Base-by-base conservation (phyloP, 352 stramenopile genomes). In the Globisporangium spinosum region DNA sequence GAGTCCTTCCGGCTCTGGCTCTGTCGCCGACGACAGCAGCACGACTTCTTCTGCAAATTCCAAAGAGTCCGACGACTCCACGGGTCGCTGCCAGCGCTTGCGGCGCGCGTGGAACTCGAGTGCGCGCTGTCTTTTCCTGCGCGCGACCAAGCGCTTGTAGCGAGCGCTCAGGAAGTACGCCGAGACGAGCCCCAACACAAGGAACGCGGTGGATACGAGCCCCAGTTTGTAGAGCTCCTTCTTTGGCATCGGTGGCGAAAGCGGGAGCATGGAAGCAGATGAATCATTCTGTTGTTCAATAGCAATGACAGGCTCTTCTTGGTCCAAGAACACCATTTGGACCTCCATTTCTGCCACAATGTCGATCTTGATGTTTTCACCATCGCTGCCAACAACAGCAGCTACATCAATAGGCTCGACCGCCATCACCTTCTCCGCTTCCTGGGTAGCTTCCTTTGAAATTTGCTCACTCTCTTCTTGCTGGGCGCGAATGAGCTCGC, bases 1-100 rank as follows among this genome's bases (percentile, higher is more conserved):
- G 0, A 66, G 13, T 27, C 49, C 58, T 63, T 80, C 67, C 15
- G 59, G 55, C 51, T 66, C 67, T 1, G 49, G 32, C 29, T 82
- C 67, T 17, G 62, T 49, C 1, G 13, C 7, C 32, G 43, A 27
- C 3, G 67, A 25, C 23, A 87, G 57, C 47, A 85, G 62, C 40
- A 84, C 76, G 22, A 88, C 79, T 58, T 83, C 77, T 65, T 88
- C 79, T 0, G 66, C 58, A 25, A 64, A 55, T 2, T 83, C 75
- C 38, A 45, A 45, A 45, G 61, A 73, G n/a, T 80, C 71, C 3
- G 58, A 62, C 2, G 29, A 58, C 43, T 71, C 35, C 0, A 32
- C 57, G 17, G 64, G 62, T 59, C 65, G 70, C 22, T 78, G 69
- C 77, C 77, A 83, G 7, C 74, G 69, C 58, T 72, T 83, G 54